A percentile compares a stretch with the other conserved stretches of the same genome.
Evolutionary conservation across 2,329 filamentous ascomycete species (phyloP).

Genomic region (Xylaria digitata): DNA sequence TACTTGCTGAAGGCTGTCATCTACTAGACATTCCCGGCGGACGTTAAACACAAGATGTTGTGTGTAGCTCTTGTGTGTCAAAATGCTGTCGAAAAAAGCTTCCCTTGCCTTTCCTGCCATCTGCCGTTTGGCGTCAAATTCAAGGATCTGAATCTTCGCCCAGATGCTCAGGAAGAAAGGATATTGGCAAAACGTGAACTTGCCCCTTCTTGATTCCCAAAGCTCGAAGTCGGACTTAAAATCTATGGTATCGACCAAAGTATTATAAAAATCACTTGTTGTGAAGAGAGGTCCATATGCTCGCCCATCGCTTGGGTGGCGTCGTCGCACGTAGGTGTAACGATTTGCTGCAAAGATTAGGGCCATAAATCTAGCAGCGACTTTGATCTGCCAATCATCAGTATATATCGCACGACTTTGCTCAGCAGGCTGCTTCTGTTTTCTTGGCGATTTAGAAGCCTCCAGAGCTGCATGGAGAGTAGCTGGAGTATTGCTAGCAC

Average conservation of each 20-base stretch:
- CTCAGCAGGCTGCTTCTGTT: constrained; percentile 65
- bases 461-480: constrained; percentile 83
- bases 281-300: constrained; percentile 75
- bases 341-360: constrained; percentile 87
- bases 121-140: constrained; percentile 86
- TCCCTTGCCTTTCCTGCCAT: constrained; percentile 91
- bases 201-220: constrained; percentile 80
- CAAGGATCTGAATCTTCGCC: constrained; percentile 90
- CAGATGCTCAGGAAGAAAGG: constrained; percentile 92
- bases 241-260: constrained; percentile 86
- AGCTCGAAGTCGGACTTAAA: constrained; percentile 86
- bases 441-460: constrained; percentile 62
- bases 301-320: constrained; percentile 52
- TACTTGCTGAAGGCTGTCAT: constrained; percentile 86
- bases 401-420: constrained; percentile 68
- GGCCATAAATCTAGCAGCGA: constrained; percentile 81
- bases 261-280: constrained; percentile 88
- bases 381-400: constrained; percentile 91
- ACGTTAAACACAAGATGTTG: constrained; percentile 83
- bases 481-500: constrained; percentile 69
- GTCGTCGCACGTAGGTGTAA: constrained; percentile 53
- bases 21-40: constrained; percentile 85
- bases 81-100: constrained; percentile 90
- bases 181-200: constrained; percentile 91
- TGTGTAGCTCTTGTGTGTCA: constrained; percentile 77